Conservation (phyloP, 805 yeast species). For the Cyberlindnera americana region DNA sequence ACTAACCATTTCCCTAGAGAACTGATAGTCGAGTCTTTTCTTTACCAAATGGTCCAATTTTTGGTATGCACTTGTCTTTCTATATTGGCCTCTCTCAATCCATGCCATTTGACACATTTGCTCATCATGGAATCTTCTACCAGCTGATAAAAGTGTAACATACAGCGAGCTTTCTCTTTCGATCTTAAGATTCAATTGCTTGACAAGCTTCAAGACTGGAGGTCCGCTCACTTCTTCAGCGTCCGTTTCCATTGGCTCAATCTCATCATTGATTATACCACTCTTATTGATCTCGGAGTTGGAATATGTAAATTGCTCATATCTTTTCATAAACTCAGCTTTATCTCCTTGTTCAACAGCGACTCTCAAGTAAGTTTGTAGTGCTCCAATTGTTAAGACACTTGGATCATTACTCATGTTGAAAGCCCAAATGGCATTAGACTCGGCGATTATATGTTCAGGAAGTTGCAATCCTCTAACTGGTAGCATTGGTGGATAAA, state of each 20-base stretch:
- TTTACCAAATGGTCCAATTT: slow-evolving; percentile 33
- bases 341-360: slow-evolving; percentile 34
- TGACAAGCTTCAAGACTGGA: slow-evolving; percentile 12
- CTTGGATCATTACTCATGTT: slow-evolving; percentile 42
- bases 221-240: slow-evolving; percentile 15
- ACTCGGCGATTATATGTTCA: slow-evolving; percentile 60
- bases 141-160: slow-evolving; percentile 41
- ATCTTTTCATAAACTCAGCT: slow-evolving; percentile 35
- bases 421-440: slow-evolving; percentile 71
- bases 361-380: slow-evolving; percentile 52
- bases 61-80: slow-evolving; percentile 53
- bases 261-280: slow-evolving; percentile 9
- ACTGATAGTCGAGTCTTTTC: slow-evolving; percentile 52
- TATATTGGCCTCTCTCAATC: slow-evolving; percentile 73
- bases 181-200: slow-evolving; percentile 9
- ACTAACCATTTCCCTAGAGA: slow-evolving; percentile 69
- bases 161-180: slow-evolving; percentile 22
- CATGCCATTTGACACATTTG: slow-evolving; percentile 65
- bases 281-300: slow-evolving; percentile 19
- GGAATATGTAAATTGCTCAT: slow-evolving; percentile 34
- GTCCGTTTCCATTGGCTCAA: slow-evolving; percentile 11
- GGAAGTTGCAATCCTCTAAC: slow-evolving; percentile 37
- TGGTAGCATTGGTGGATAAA: slow-evolving; percentile 69
- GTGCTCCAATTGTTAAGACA: slow-evolving; percentile 38
- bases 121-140: slow-evolving; percentile 49